Conservation (phyloP, 2,329 filamentous ascomycete species). For the Apiospora saccharicola region DNA sequence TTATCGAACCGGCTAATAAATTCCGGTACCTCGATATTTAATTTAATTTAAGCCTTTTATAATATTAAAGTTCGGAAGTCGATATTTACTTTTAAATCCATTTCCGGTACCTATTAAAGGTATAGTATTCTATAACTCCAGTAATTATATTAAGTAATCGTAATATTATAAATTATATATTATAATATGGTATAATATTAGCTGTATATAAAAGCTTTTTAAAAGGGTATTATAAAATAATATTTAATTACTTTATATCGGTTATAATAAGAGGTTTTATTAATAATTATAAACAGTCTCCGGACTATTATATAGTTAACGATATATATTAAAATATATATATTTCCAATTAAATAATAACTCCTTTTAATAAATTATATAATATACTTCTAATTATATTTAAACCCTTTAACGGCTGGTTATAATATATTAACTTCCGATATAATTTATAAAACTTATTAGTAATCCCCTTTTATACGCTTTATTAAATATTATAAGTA, state of each 20-base stretch:
- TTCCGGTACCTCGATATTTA: too few species aligned
- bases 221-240: background rate
- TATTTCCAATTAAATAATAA: background rate
- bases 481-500: background rate
- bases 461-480: background rate
- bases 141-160: too few species aligned
- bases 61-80: too few species aligned
- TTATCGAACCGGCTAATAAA: too few species aligned
- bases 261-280: background rate
- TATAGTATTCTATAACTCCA: too few species aligned
- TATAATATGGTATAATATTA: too few species aligned
- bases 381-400: background rate
- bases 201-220: too few species aligned
- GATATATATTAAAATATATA: background rate
- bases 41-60: too few species aligned
- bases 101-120: too few species aligned
- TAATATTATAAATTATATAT: too few species aligned
- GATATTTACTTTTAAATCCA: too few species aligned
- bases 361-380: background rate
- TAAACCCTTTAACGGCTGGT: background rate
- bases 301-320: background rate
- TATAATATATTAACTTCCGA: background rate
- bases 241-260: background rate
- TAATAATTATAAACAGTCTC: background rate
- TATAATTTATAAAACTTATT: background rate